phyloP scores from a whole-genome alignment of 192 early-diverging fungal genomes.

The Linnemannia schmuckeri region DNA sequence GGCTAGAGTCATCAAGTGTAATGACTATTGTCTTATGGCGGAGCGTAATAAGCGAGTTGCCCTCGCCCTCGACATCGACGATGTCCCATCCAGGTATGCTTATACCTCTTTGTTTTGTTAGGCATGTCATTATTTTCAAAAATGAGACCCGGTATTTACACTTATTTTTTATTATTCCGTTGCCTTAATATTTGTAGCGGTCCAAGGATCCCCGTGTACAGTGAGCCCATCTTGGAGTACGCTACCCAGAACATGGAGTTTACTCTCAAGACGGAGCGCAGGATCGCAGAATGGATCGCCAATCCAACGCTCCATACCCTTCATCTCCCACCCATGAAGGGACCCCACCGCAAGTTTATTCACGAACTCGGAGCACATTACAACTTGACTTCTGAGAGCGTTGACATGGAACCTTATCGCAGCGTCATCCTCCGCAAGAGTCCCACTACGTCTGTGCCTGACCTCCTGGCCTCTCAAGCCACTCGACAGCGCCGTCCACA shows the following conservation, averaged over 20 bases:
- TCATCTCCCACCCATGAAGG: constrained; percentile 76
- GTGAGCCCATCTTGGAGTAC: constrained; percentile 73
- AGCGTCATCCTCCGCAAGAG: constrained; percentile 74
- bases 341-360: constrained; percentile 72
- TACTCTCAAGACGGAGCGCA: constrained; percentile 74
- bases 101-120: neutral
- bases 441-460: constrained; percentile 15
- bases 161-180: neutral
- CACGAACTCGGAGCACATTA: constrained; percentile 78
- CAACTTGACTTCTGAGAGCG: constrained; percentile 72
- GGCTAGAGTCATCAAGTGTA: constrained; percentile 71
- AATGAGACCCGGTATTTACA: no score
- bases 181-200: neutral
- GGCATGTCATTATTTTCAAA: neutral
- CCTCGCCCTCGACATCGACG: constrained; percentile 76
- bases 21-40: constrained; percentile 80
- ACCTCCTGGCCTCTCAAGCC: constrained; percentile 37
- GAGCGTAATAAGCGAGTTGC: constrained; percentile 86
- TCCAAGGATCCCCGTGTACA: constrained; percentile 54
- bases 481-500: constrained; percentile 46
- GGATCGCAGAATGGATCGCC: constrained; percentile 71
- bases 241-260: constrained; percentile 71
- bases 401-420: constrained; percentile 80
- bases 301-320: constrained; percentile 62
- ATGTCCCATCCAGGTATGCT: constrained; percentile 8